Evolutionary conservation across 306 rosid genomes (phyloP), one percentile per base, ranked within the genome.

Genomic region (Astragalus membranaceus): DNA sequence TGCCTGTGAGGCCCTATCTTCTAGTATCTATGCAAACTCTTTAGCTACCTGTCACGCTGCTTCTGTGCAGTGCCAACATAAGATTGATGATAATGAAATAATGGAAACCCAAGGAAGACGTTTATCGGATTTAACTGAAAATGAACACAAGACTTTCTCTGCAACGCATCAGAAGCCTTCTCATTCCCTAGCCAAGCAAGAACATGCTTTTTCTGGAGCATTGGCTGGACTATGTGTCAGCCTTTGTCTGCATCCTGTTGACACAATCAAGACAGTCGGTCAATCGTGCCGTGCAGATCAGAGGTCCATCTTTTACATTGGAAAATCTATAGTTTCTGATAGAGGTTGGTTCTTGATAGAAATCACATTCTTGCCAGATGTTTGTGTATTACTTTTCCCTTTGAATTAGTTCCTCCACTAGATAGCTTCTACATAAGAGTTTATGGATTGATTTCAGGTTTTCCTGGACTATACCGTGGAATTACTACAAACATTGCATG

Each of bases 141-240:
- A 83, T 47, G 72, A 80, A 30, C 79, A 69, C 66, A 75, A 70
- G 73, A 64, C 64, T 39, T 33, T 79, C 57, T 55, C 83, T 33
- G 41, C 80, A 60, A 73, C 79, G 47, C 6, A 10, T 69, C 77
- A 47, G 69, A 88, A 85, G 63, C 80, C 77, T 73, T 54, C 11
- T 54, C 78, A 67, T 70, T 64, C 67, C 81, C 77, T 84, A 57
- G 85, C 84, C 36, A 94, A 80, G 84, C 92, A 86, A 87, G 87
- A 84, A 43, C 95, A 94, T 77, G 98, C 98, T 61, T 82, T 94
- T 80, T 92, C 98, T 30, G 98, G 98, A 77, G 98, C 98, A 4
- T 84, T 94, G 79, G 85, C 98, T 50, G 98, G 98, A 80, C 5
- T 85, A 70, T 86, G 90, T 83, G 98, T 90, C 73, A 94, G 97